These are phyloP conservation scores for Quambalaria eucalypti DNA, from an alignment of 1,284 basidiomycete species.

Conservation along the genomic window DNA sequence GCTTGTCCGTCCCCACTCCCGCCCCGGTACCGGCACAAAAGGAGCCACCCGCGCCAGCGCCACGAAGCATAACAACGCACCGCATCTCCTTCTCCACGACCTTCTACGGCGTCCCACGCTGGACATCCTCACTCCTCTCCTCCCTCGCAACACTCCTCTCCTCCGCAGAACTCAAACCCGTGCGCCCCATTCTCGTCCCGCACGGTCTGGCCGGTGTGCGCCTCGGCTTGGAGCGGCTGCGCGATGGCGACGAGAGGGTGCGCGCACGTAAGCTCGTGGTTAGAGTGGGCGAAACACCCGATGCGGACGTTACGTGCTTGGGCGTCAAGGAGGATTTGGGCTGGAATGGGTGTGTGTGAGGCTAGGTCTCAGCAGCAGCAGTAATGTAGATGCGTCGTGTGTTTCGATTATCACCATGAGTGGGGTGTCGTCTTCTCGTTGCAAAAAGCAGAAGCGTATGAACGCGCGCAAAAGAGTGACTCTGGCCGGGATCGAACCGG, in stretches of 20 bases:
- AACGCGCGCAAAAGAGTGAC: too few relatives aligned
- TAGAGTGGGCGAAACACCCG: slow-evolving; percentile 23
- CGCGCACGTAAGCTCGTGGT: slow-evolving; percentile 32
- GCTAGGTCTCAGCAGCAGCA: too few relatives aligned
- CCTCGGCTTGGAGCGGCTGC: slow-evolving; percentile 24
- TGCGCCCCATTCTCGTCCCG: slow-evolving; percentile 16
- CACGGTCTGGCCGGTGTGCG: slow-evolving; percentile 34
- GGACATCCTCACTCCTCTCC: slow-evolving; percentile 7
- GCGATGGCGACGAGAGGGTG: slow-evolving; percentile 29
- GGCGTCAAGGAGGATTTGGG: slow-evolving; percentile 25
- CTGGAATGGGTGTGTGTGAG: slow-evolving; percentile 32
- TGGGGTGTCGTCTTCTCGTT: too few relatives aligned
- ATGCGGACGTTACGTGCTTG: slow-evolving; percentile 25
- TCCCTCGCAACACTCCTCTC: slow-evolving; percentile 12
- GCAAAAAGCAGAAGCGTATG: too few relatives aligned
- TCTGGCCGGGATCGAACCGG: too few relatives aligned
- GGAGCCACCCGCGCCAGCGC: too few relatives aligned
- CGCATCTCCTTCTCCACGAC: slow-evolving; percentile 35
- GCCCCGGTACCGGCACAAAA: too few relatives aligned
- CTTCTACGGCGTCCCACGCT: slow-evolving; percentile 23
- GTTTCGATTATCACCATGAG: too few relatives aligned
- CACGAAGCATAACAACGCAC: slow-evolving; percentile 12
- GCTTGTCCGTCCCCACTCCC: too few relatives aligned
- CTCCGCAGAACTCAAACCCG: slow-evolving; percentile 10
- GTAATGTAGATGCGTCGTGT: too few relatives aligned